Base-by-base conservation (phyloP, 2,329 filamentous ascomycete species). In the Berkeleyomyces rouxiae region DNA sequence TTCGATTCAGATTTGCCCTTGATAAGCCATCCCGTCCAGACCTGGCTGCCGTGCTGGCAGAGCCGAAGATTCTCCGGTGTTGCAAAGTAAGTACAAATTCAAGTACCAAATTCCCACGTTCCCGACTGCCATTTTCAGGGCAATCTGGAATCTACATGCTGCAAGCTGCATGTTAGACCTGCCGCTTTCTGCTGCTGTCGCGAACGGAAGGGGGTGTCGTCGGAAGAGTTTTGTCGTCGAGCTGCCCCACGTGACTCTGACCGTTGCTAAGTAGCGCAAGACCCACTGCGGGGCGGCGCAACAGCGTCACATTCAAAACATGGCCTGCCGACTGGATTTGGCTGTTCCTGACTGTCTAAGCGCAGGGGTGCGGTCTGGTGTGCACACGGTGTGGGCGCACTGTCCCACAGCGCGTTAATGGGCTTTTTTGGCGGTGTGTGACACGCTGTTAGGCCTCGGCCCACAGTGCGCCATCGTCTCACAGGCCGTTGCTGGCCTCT, bases 291-390 rank as follows among this genome's bases (percentile, higher is more conserved):
- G 40, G 58, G 58, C 58, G 58, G 42, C 42, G 43, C 31, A 59
- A 59, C 58, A 31, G 58, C 58, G n/a, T 44, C 58, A 47, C 58
- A 59, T 46, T n/a, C 58, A 55, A 55, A 55, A 55, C 51, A 55
- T 37, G 16, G 36, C 33, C 31, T n/a, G 51, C 51, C 33, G 39
- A 55, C 16, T 37, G 51, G 51, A 55, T 31, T 39, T 55, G n/a
- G 36, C 51, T 55, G 51, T 55, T 55, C 51, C 51, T 55, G 51
- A 13, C 49, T 55, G 51, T 55, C 51, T 55, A 55, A 55, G 51
- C 51, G 51, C 39, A 55, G 36, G 33, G 39, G 51, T 55, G 51
- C 33, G 51, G 7, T 9, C 2, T 0, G 1, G 10, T 39, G 3
- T 3, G 1, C n/a, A 13, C 51, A 55, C 51, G 36, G 51, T 55